These are phyloP conservation scores for Rhodotorula diobovata DNA, from an alignment of 768 basidiomycete genomes.

Conservation along the genomic window DNA sequence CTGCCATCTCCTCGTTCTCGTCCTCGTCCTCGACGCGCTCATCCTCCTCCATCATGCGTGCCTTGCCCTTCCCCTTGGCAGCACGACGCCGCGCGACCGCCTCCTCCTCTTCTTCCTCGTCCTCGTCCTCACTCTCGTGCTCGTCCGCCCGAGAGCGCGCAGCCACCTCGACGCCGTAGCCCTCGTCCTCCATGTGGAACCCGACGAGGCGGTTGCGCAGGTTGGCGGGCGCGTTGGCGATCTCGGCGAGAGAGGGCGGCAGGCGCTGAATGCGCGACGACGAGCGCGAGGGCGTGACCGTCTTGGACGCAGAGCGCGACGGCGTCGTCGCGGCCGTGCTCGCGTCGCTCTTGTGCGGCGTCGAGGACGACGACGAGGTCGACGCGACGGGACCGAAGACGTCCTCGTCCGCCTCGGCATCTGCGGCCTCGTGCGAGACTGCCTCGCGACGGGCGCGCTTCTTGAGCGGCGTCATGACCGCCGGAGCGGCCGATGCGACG, in stretches of 20 bases:
- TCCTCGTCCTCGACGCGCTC: slow-evolving; percentile 17
- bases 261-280: slow-evolving; percentile 19
- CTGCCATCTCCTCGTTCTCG: slow-evolving; percentile 9
- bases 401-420: background rate
- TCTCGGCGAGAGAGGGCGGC: slow-evolving; percentile 1
- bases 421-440: no score
- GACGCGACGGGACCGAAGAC: background rate
- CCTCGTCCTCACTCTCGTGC: slow-evolving; percentile 3
- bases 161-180: slow-evolving; percentile 5
- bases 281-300: slow-evolving; percentile 15
- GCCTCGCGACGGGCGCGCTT: background rate
- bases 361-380: background rate
- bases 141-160: slow-evolving; percentile 7
- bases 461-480: background rate
- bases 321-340: background rate
- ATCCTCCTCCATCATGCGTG: slow-evolving; percentile 8
- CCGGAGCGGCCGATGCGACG: background rate
- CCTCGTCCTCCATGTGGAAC: slow-evolving; percentile 35
- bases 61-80: slow-evolving; percentile 15
- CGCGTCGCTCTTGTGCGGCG: slow-evolving; percentile 10
- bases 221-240: slow-evolving; percentile 16
- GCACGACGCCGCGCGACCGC: background rate
- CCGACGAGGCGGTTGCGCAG: slow-evolving; percentile 25
- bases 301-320: background rate
- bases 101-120: background rate